Evolutionary conservation across 2,329 filamentous ascomycete species (phyloP).

Genomic region (Ascochyta koolunga): DNA sequence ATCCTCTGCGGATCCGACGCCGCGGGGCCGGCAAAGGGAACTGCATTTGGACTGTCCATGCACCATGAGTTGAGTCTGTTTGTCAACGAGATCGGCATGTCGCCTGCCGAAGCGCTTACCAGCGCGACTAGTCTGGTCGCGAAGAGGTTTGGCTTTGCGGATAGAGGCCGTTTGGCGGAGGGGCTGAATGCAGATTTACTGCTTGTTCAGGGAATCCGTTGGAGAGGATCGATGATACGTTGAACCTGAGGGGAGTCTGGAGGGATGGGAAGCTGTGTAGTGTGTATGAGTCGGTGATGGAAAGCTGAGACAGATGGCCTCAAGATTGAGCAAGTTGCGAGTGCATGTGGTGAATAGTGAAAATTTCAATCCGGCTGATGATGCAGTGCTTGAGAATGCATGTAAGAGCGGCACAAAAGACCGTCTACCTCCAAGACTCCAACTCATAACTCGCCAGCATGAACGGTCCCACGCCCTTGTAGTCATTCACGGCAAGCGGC

Average conservation of each 20-base stretch:
- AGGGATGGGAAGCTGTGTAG: constrained; percentile 45
- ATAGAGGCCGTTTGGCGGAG: constrained; percentile 49
- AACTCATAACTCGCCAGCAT: constrained; percentile 32
- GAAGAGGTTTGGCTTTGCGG: constrained; percentile 48
- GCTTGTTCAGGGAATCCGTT: constrained; percentile 54
- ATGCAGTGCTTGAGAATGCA: no score
- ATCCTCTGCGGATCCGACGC: constrained; percentile 53
- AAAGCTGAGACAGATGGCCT: not conserved
- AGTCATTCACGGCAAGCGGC: constrained; percentile 37
- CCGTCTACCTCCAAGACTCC: constrained; percentile 2
- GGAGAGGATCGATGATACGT: constrained; percentile 48
- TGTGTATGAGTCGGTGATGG: constrained; percentile 29
- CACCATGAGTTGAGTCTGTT: constrained; percentile 53
- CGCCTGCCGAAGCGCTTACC: constrained; percentile 49
- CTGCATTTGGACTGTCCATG: constrained; percentile 51
- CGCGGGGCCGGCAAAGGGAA: constrained; percentile 52
- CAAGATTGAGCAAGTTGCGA: no score
- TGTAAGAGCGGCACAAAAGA: no score
- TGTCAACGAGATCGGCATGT: constrained; percentile 52
- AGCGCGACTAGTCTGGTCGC: constrained; percentile 52
- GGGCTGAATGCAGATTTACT: constrained; percentile 53
- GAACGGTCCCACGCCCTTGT: constrained; percentile 43
- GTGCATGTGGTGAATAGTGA: no score
- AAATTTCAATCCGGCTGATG: no score
- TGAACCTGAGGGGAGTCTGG: constrained; percentile 54